phyloP scores from a whole-genome alignment of 345 rosid species.

The Eucalyptus erythrocorys region DNA sequence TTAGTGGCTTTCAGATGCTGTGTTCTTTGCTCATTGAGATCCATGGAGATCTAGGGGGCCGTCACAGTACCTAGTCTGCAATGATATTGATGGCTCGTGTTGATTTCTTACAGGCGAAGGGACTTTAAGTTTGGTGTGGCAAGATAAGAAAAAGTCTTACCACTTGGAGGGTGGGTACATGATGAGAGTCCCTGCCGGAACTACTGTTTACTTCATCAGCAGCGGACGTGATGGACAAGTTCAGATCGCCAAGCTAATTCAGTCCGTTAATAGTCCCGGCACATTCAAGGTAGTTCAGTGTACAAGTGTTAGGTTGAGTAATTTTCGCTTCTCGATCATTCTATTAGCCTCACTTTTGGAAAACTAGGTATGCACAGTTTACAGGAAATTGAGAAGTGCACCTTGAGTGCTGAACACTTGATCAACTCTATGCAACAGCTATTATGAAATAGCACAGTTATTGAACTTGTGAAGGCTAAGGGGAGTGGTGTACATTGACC shows the following conservation, averaged over 20 bases:
- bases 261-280: conserved; percentile 23
- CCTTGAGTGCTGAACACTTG: background rate
- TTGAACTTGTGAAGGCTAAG: background rate
- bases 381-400: background rate
- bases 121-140: conserved; percentile 6
- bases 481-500: background rate
- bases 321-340: background rate
- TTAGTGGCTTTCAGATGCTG: background rate
- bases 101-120: conserved; percentile 13
- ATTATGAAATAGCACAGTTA: background rate
- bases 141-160: conserved; percentile 14
- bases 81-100: background rate
- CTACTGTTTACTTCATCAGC: conserved; percentile 9
- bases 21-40: background rate
- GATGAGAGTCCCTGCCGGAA: conserved; percentile 16
- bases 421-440: background rate
- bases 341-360: background rate
- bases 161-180: conserved; percentile 25
- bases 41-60: background rate
- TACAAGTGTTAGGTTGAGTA: background rate
- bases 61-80: background rate
- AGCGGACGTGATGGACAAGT: conserved; percentile 10
- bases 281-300: conserved; percentile 4
- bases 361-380: background rate
- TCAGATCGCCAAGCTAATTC: conserved; percentile 6